Evolutionary conservation across 345 rosid species (phyloP).

Genomic region (Corymbia maculata): DNA sequence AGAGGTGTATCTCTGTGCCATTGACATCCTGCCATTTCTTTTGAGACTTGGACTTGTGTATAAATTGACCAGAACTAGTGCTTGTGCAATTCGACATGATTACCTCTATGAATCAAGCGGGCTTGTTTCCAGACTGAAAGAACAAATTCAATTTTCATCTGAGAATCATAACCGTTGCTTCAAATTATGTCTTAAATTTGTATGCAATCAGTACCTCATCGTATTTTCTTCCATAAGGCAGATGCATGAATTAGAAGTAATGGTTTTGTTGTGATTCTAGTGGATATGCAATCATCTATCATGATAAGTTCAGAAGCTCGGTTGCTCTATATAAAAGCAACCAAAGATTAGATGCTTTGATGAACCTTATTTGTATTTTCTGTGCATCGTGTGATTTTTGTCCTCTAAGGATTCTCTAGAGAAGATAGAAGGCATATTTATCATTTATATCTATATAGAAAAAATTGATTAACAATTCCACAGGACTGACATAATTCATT

Average conservation of each 20-base stretch:
- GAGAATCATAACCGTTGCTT: background rate
- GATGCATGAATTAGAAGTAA: background rate
- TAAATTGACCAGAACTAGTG: background rate
- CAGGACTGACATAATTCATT: background rate
- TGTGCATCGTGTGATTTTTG: background rate
- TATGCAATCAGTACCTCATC: background rate
- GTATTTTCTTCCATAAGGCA: background rate
- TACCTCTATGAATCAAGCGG: background rate
- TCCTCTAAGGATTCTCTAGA: background rate
- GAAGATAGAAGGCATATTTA: background rate
- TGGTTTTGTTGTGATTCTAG: background rate
- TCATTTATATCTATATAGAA: background rate
- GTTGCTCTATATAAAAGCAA: background rate
- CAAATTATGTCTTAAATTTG: background rate
- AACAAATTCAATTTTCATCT: background rate
- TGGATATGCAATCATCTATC: background rate
- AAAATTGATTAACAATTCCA: background rate
- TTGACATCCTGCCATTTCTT: background rate
- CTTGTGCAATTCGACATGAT: background rate
- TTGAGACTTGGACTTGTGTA: background rate
- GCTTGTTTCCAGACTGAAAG: background rate
- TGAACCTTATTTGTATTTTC: background rate
- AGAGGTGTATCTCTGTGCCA: background rate
- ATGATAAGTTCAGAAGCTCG: background rate
- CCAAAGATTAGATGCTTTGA: background rate